A percentile compares a stretch with the other conserved stretches of the same genome.
Evolutionary conservation across 2,329 filamentous ascomycete species (phyloP).

Genomic region (Aspergillus versicolor): DNA sequence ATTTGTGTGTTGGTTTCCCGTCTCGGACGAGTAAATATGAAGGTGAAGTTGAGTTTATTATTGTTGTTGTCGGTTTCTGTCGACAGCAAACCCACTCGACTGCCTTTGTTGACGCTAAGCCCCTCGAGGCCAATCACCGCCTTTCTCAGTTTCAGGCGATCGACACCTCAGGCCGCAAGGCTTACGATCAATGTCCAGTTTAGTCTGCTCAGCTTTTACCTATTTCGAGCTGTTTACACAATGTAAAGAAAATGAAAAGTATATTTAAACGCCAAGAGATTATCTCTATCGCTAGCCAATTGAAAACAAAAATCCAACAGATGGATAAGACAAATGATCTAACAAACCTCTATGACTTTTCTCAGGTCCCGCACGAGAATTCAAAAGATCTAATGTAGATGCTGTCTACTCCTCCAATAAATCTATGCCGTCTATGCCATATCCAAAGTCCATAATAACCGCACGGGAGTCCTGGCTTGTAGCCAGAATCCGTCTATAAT

Average conservation of each 20-base stretch:
- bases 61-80: slow-evolving; percentile 26
- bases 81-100: slow-evolving; percentile 20
- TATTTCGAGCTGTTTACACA: too few species aligned
- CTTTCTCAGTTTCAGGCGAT: slow-evolving; percentile 6
- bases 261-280: slow-evolving; percentile 1
- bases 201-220: too few species aligned
- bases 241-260: background rate
- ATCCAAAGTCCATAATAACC: slow-evolving; percentile 88
- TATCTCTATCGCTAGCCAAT: slow-evolving; percentile 22
- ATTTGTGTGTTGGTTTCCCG: background rate
- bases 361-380: slow-evolving; percentile 9
- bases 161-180: background rate
- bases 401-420: slow-evolving; percentile 44
- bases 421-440: slow-evolving; percentile 54
- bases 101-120: slow-evolving; percentile 20
- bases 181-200: background rate
- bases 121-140: slow-evolving; percentile 19
- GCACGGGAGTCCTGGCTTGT: slow-evolving; percentile 93
- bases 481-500: slow-evolving; percentile 91
- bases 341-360: background rate
- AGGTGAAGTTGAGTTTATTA: slow-evolving; percentile 4
- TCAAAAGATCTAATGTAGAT: slow-evolving; percentile 7
- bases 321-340: background rate
- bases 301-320: slow-evolving; percentile 2
- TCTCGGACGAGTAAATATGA: background rate